These are phyloP conservation scores for Colletotrichum brevisporum DNA, from an alignment of 2,329 filamentous ascomycete genomes.

Conservation along the genomic window DNA sequence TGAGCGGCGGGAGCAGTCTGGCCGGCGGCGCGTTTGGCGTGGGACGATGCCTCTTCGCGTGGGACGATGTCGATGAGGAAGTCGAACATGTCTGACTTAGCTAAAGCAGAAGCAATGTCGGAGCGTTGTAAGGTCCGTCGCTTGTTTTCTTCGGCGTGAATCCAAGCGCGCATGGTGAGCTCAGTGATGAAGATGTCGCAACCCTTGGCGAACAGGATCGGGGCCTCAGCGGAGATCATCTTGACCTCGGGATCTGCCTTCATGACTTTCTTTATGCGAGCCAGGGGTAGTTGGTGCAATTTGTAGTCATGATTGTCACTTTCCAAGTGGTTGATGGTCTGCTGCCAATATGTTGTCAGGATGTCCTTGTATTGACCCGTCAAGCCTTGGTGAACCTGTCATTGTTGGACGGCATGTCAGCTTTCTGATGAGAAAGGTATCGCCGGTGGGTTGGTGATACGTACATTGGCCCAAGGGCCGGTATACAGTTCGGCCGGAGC, in stretches of 20 bases:
- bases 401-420: slow-evolving; percentile 12
- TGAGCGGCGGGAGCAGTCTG: slow-evolving; percentile 60
- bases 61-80: slow-evolving; percentile 99
- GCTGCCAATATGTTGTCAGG: slow-evolving; percentile 98
- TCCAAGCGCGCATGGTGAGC: slow-evolving; percentile 99
- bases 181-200: slow-evolving; percentile 99
- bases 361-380: slow-evolving; percentile 96
- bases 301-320: slow-evolving; percentile 98
- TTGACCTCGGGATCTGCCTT: slow-evolving; percentile 99
- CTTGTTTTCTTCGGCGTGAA: slow-evolving; percentile 99
- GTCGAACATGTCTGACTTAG: slow-evolving; percentile 99
- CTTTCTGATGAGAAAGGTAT: neutral
- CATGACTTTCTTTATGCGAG: slow-evolving; percentile 99
- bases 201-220: slow-evolving; percentile 97
- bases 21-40: slow-evolving; percentile 80
- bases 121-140: slow-evolving; percentile 93
- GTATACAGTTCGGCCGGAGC: slow-evolving; percentile 95
- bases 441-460: slow-evolving; percentile 46
- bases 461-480: slow-evolving; percentile 94
- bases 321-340: slow-evolving; percentile 96
- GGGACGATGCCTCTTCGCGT: slow-evolving; percentile 89
- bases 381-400: slow-evolving; percentile 94
- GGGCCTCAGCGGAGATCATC: slow-evolving; percentile 99
- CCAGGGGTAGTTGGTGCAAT: slow-evolving; percentile 93
- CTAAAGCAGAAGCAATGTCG: slow-evolving; percentile 94